Conservation (phyloP, 164 flowering plant genomes). For the Tinospora cordifolia region DNA sequence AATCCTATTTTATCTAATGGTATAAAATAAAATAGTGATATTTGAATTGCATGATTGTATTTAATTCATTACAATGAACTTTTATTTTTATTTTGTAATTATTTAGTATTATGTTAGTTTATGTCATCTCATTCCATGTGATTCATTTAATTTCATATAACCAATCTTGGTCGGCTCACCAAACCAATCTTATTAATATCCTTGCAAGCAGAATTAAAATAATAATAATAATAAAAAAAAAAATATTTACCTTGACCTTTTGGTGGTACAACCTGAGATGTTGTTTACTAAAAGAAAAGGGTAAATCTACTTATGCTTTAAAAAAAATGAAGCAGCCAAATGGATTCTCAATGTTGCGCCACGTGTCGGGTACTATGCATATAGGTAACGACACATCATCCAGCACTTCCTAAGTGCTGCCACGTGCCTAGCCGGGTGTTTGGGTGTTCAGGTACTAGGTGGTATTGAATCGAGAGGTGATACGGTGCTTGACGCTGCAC, state of each 20-base stretch:
- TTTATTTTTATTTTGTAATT: too few species aligned
- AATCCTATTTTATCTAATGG: too few species aligned
- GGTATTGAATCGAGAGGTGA: background rate
- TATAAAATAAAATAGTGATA: too few species aligned
- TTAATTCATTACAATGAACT: too few species aligned
- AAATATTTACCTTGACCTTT: background rate
- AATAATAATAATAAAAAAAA: too few species aligned
- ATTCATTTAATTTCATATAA: too few species aligned
- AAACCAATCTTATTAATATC: too few species aligned
- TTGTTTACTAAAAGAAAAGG: background rate
- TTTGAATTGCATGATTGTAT: too few species aligned
- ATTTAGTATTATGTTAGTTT: too few species aligned
- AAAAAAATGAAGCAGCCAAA: background rate
- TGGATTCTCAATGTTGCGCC: background rate
- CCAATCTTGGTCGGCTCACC: too few species aligned
- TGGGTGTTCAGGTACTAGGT: background rate
- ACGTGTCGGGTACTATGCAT: slow-evolving; percentile 1
- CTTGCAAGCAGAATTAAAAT: too few species aligned
- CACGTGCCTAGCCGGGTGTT: background rate
- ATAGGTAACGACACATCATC: slow-evolving; percentile 1
- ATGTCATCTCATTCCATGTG: too few species aligned
- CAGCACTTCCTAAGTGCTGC: background rate
- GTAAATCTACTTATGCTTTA: background rate
- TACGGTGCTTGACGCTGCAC: background rate
- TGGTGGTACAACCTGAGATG: background rate